phyloP scores from a whole-genome alignment of 345 rosid species.

The Ceriops tagal region DNA sequence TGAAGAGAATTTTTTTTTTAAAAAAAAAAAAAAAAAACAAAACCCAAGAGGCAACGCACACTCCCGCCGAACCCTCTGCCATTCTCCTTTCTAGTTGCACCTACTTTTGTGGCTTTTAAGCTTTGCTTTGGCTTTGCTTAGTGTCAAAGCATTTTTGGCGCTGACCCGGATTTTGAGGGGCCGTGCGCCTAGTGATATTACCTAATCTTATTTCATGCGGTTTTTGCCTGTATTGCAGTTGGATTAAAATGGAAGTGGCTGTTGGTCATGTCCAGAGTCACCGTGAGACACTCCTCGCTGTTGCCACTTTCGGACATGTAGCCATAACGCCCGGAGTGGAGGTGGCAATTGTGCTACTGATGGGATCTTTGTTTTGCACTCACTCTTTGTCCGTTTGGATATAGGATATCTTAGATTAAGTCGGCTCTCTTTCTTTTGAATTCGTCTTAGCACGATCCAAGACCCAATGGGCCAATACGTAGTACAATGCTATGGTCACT shows the following conservation, averaged over 20 bases:
- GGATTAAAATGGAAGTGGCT: no score
- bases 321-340: slow-evolving; percentile 26
- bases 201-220: slow-evolving; percentile 15
- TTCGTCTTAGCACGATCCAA: no score
- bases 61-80: slow-evolving; percentile 28
- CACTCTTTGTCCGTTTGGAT: background rate
- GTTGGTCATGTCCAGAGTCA: background rate
- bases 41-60: slow-evolving; percentile 9
- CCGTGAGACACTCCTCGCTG: background rate
- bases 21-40: background rate
- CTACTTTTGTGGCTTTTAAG: background rate
- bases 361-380: slow-evolving; percentile 14
- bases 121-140: slow-evolving; percentile 9
- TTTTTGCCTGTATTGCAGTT: background rate
- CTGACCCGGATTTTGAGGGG: slow-evolving; percentile 25
- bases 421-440: no score
- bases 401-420: no score
- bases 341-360: slow-evolving; percentile 1
- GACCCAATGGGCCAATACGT: no score
- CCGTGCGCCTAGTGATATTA: background rate
- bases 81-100: slow-evolving; percentile 4
- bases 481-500: no score
- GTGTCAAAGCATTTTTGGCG: slow-evolving; percentile 7
- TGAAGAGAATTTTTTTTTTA: slow-evolving; percentile 16
- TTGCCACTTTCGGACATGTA: slow-evolving; percentile 26